Percentiles rank a stretch among this genome's conserved stretches.
Conservation (phyloP, 2,329 filamentous ascomycete species). For the Ophiostoma perfectum region DNA sequence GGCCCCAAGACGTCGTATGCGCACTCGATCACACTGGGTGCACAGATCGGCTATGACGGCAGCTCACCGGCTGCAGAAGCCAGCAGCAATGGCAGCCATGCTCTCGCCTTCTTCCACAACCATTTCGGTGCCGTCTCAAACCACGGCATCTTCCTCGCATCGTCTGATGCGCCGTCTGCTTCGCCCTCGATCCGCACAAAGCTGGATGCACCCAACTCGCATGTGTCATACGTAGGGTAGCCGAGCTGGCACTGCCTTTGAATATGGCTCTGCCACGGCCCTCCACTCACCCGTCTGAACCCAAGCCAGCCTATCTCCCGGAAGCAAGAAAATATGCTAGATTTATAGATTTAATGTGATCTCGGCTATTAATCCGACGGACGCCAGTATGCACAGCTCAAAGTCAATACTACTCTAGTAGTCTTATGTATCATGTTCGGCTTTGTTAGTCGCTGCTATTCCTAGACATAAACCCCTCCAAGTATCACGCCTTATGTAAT, state of each 20-base stretch:
- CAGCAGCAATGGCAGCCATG: background rate
- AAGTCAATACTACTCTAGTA: background rate
- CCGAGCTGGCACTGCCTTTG: background rate
- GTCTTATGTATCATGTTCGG: too few relatives aligned
- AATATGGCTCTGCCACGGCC: too few relatives aligned
- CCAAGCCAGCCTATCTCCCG: too few relatives aligned
- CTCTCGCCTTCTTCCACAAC: conserved; percentile 29
- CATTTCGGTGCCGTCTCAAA: conserved; percentile 61
- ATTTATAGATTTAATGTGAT: too few relatives aligned
- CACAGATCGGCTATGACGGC: conserved; percentile 19
- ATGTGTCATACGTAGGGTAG: conserved; percentile 20
- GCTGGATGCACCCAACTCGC: conserved; percentile 45
- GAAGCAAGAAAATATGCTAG: too few relatives aligned
- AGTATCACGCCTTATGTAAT: background rate
- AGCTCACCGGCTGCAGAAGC: background rate
- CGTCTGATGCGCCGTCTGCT: background rate
- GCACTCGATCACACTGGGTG: conserved; percentile 24
- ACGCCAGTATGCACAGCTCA: too few relatives aligned
- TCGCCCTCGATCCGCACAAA: conserved; percentile 34
- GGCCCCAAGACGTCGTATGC: background rate
- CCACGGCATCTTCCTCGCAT: conserved; percentile 50
- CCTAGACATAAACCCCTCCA: background rate
- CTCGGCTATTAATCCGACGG: too few relatives aligned
- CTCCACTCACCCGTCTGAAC: too few relatives aligned
- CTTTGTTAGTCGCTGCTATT: too few relatives aligned